Percentiles rank a stretch among this genome's conserved stretches.
phyloP scores from a whole-genome alignment of 2,329 filamentous ascomycete genomes.

The Spiromastix sp. region DNA sequence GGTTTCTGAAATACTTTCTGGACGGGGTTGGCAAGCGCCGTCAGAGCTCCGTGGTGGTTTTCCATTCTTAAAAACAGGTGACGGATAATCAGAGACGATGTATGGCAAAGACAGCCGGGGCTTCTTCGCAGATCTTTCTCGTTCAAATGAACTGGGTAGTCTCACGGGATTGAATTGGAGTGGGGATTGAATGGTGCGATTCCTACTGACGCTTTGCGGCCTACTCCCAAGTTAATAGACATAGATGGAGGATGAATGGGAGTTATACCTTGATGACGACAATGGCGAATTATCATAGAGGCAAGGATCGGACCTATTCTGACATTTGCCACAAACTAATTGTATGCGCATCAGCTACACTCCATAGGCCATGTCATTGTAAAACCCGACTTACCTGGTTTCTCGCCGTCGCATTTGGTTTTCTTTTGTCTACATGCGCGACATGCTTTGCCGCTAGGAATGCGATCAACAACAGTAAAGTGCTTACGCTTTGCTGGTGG shows the following conservation, averaged over 20 bases:
- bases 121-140: background rate
- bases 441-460: too few relatives aligned
- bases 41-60: background rate
- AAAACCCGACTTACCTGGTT: constrained; percentile 7
- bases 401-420: constrained; percentile 7
- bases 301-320: too few relatives aligned
- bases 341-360: too few relatives aligned
- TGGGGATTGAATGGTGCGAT: background rate
- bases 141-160: background rate
- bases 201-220: too few relatives aligned
- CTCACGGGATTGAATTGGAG: too few relatives aligned
- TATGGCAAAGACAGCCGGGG: too few relatives aligned
- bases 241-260: too few relatives aligned
- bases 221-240: too few relatives aligned
- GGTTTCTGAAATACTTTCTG: background rate
- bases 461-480: too few relatives aligned
- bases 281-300: too few relatives aligned
- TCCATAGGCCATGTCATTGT: too few relatives aligned
- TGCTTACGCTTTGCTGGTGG: background rate
- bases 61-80: background rate
- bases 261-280: too few relatives aligned
- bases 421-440: constrained; percentile 7
- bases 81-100: background rate
- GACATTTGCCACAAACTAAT: background rate
- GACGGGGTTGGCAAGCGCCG: background rate